These are phyloP conservation scores for Phytophthora boehmeriae DNA, from an alignment of 352 stramenopile species.

Conservation along the genomic window DNA sequence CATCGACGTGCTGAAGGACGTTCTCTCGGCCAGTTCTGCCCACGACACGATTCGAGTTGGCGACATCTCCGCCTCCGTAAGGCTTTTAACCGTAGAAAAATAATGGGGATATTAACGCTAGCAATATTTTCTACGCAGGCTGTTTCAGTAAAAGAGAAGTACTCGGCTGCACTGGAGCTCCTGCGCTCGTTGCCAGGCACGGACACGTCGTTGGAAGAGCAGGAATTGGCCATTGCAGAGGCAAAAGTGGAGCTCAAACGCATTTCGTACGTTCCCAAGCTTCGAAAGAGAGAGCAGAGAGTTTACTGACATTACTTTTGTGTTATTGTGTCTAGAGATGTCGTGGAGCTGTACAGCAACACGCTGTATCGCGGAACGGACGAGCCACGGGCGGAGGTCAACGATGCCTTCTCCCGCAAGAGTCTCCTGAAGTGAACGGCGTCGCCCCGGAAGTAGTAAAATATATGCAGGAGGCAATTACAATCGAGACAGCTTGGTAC, in stretches of 20 bases:
- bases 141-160: conserved; percentile 79
- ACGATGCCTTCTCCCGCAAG: conserved; percentile 85
- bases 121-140: conserved; percentile 38
- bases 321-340: conserved; percentile 44
- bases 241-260: conserved; percentile 77
- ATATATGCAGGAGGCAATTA: conserved; percentile 18
- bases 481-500: conserved; percentile 1
- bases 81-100: conserved; percentile 2
- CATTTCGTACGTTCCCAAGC: conserved; percentile 57
- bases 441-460: conserved; percentile 10
- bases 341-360: conserved; percentile 87
- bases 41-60: conserved; percentile 82
- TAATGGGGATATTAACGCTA: background rate
- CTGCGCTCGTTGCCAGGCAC: conserved; percentile 75
- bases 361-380: conserved; percentile 86
- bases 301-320: background rate
- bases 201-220: conserved; percentile 79
- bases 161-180: conserved; percentile 67
- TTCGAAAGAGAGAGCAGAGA: background rate
- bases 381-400: conserved; percentile 81
- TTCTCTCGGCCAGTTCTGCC: conserved; percentile 70
- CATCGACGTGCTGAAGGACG: conserved; percentile 88
- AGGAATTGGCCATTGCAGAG: conserved; percentile 71
- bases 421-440: conserved; percentile 62
- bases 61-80: conserved; percentile 81